Evolutionary conservation across 441 rosid species (phyloP), one percentile per base, ranked within the genome.

Genomic region (Arabidopsis lyrata): DNA sequence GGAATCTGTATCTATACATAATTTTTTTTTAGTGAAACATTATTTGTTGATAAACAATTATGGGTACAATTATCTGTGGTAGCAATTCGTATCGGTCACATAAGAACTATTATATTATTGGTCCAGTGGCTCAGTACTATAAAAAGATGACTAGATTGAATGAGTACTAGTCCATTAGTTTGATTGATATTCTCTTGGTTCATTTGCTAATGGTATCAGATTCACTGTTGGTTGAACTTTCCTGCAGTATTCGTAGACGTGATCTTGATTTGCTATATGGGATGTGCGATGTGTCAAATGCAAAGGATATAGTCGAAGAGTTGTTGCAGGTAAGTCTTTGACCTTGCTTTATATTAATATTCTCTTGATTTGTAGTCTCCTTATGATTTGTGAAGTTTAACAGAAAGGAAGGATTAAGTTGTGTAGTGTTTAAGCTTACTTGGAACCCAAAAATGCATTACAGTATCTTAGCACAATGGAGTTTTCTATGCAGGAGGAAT

Each of bases 251-350:
- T 59, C 98, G 99, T 39, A 91, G 98, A 57, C 98, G 99, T 57
- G 98, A 98, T 75, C 97, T 96, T 83, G 99, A 96, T 89, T 84
- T 96, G 81, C 91, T 93, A 10, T 96, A 93, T 78, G 98, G 97
- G 45, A 96, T 96, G 98, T 96, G 99, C 76, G 99, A 96, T 79
- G 89, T 93, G 81, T 90, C 99, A 70, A 96, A 93, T 85, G 99
- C 99, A 63, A 96, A 96, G 85, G 99, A 88, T 87, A 96, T 96
- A 77, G 99, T 96, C 67, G 99, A 96, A 89, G 99, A 96, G 80
- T 64, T 96, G 73, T 82, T 96, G 83, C 98, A 91, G 98, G 99
- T 89, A 82, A 52, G 20, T 56, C 74, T 62, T 58, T 58, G 68
- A 62, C 54, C 50, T 70, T 68, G 20, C 38, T 52, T 56, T n/a